These are phyloP conservation scores for Tylopilus sp. DNA, from an alignment of 1,284 basidiomycete genomes.

Conservation along the genomic window DNA sequence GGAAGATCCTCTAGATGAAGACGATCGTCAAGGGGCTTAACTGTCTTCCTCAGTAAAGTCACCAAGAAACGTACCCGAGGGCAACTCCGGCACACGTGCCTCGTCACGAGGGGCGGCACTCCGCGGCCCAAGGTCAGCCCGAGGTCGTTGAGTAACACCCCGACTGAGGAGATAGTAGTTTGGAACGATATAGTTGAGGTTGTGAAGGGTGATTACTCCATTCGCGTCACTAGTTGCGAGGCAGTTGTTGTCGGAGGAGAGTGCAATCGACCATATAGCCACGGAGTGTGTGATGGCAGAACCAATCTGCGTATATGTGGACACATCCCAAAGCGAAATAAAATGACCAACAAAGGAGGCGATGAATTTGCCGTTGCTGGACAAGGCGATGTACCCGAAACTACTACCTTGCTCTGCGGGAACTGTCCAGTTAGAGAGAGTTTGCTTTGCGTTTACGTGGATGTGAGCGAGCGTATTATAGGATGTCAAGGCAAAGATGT, in stretches of 20 bases:
- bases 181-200: constrained; percentile 1
- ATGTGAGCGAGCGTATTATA: not conserved
- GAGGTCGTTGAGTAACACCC: not conserved
- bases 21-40: not conserved
- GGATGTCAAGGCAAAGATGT: constrained; percentile 4
- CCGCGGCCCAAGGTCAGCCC: not conserved
- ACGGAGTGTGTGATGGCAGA: not conserved
- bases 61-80: not conserved
- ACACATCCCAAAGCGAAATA: constrained; percentile 14
- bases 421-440: constrained; percentile 1
- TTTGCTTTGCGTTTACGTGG: not conserved
- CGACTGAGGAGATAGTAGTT: not conserved
- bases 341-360: not conserved
- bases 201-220: not conserved
- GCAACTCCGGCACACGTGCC: not conserved
- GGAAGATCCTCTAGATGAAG: not conserved
- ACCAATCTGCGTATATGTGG: not conserved
- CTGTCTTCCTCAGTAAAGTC: not conserved
- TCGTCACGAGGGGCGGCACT: not conserved
- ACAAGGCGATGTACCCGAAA: not conserved
- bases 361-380: constrained; percentile 6
- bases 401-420: not conserved
- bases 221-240: not conserved
- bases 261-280: constrained; percentile 1
- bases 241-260: constrained; percentile 1